Percentiles rank a stretch among this genome's conserved stretches.
phyloP scores from a whole-genome alignment of 2,329 filamentous ascomycete species.

The Fusarium anguioides region DNA sequence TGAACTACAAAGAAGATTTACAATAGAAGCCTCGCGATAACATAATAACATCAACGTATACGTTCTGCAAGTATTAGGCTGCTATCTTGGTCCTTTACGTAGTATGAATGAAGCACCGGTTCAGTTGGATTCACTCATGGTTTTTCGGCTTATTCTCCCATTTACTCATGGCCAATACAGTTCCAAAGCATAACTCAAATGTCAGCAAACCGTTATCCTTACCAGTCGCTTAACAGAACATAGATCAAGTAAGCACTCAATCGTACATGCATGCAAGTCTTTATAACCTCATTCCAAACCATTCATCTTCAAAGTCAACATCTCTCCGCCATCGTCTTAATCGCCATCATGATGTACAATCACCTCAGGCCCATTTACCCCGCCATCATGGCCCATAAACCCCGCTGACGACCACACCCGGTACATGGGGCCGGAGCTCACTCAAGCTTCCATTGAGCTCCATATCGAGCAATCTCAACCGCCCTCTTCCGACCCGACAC shows the following conservation, averaged over 20 bases:
- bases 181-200: neutral
- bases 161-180: too few relatives aligned
- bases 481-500: slow-evolving; percentile 5
- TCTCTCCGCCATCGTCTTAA: slow-evolving; percentile 2
- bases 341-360: slow-evolving; percentile 12
- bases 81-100: too few relatives aligned
- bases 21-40: too few relatives aligned
- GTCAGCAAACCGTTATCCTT: neutral
- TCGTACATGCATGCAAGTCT: fast-evolving
- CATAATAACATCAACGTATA: too few relatives aligned
- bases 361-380: slow-evolving; percentile 32
- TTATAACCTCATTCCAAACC: neutral
- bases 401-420: neutral
- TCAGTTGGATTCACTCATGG: too few relatives aligned
- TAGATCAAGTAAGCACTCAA: neutral
- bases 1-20: too few relatives aligned
- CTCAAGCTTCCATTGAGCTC: neutral
- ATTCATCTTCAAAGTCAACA: neutral
- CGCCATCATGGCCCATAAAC: slow-evolving; percentile 41
- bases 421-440: slow-evolving; percentile 12
- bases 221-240: neutral
- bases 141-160: too few relatives aligned
- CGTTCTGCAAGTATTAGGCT: too few relatives aligned
- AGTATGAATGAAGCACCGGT: too few relatives aligned
- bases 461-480: slow-evolving; percentile 13